Percentiles rank a stretch among this genome's conserved stretches.
Conservation (phyloP, 805 yeast genomes). For the Yamadazyma sp. region DNA sequence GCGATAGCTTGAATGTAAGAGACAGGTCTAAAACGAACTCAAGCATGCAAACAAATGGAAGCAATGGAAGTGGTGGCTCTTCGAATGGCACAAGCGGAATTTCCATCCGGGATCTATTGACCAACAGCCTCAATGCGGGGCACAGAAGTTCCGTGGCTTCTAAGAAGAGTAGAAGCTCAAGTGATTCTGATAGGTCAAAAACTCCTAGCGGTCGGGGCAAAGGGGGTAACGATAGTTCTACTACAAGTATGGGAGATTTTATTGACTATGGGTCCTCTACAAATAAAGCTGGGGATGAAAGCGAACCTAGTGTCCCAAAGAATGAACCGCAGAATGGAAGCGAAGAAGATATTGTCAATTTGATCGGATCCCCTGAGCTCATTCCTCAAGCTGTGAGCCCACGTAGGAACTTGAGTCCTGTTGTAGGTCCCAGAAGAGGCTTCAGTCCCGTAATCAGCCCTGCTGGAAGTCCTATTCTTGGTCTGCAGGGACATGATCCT, state of each 20-base stretch:
- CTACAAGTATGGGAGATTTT: too few species aligned
- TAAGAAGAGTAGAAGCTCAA: constrained; percentile 15
- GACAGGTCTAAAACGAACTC: constrained; percentile 8
- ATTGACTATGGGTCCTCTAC: too few species aligned
- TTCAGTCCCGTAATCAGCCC: constrained; percentile 10
- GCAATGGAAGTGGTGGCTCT: neutral
- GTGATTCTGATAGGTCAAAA: constrained; percentile 11
- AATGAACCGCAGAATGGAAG: neutral
- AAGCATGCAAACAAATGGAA: constrained; percentile 1
- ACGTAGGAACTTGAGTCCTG: constrained; percentile 10
- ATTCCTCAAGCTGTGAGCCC: constrained; percentile 16
- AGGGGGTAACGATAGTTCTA: too few species aligned
- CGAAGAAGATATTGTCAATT: constrained; percentile 17
- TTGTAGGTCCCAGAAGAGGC: constrained; percentile 9
- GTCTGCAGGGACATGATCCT: constrained; percentile 1
- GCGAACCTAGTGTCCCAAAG: neutral
- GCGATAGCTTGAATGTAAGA: constrained; percentile 2
- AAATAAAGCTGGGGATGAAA: too few species aligned
- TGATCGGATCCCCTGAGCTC: constrained; percentile 13
- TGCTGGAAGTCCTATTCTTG: constrained; percentile 1
- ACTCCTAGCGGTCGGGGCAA: too few species aligned
- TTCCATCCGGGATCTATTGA: constrained; percentile 14
- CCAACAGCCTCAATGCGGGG: constrained; percentile 11
- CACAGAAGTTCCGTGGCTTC: constrained; percentile 10
- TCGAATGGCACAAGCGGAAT: neutral